phyloP scores from a whole-genome alignment of 352 stramenopile genomes.

The Globisporangium barbulae region DNA sequence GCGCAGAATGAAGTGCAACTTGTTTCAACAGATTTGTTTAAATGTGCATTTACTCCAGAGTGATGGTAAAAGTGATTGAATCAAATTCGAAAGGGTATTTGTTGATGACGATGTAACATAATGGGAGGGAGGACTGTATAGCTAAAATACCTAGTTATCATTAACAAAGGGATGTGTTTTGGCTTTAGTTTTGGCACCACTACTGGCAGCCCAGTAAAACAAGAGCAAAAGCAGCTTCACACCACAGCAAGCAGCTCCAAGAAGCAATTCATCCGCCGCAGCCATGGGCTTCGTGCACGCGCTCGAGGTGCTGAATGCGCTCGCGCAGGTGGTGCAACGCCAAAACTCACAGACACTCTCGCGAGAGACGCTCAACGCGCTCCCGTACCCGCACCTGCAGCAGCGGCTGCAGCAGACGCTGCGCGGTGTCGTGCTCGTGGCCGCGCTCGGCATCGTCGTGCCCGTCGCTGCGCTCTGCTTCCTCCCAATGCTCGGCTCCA shows the following conservation, averaged over 20 bases:
- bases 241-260: not conserved
- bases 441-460: slow-evolving; percentile 14
- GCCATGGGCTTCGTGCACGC: slow-evolving; percentile 47
- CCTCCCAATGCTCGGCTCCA: slow-evolving; percentile 27
- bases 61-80: too few species aligned
- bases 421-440: slow-evolving; percentile 40
- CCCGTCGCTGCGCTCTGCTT: slow-evolving; percentile 29
- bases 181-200: not conserved
- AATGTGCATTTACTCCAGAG: too few species aligned
- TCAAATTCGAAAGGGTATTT: too few species aligned
- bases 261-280: not conserved
- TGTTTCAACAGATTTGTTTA: too few species aligned
- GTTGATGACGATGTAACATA: too few species aligned
- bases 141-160: too few species aligned
- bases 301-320: slow-evolving; percentile 45
- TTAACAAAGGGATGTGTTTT: too few species aligned
- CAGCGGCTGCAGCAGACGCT: slow-evolving; percentile 53
- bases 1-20: too few species aligned
- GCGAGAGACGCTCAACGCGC: not conserved
- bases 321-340: slow-evolving; percentile 28
- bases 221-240: not conserved
- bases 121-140: too few species aligned
- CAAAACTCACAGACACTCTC: slow-evolving; percentile 8
- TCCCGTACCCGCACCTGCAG: slow-evolving; percentile 43
- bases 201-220: not conserved